phyloP scores from a whole-genome alignment of 345 rosid genomes.

The Linum tenue region DNA sequence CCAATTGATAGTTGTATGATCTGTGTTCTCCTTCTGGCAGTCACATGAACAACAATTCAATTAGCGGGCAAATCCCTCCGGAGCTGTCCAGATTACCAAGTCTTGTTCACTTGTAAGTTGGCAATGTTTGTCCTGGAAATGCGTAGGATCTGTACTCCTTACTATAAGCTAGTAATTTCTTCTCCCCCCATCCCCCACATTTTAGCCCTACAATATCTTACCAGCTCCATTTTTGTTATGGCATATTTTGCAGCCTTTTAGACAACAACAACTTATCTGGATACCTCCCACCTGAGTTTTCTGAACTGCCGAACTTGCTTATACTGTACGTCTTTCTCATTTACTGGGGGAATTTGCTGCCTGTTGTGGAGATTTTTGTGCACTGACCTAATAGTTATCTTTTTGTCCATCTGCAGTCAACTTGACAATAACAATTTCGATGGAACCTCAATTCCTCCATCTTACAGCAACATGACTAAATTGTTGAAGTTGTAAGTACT shows the following conservation, averaged over 20 bases:
- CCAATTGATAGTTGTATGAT: conserved; percentile 11
- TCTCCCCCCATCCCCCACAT: conserved; percentile 1
- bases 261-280: conserved; percentile 90
- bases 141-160: conserved; percentile 5
- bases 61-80: conserved; percentile 83
- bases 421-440: conserved; percentile 82
- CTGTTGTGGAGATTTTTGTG: not conserved
- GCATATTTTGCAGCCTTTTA: conserved; percentile 54
- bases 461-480: conserved; percentile 64
- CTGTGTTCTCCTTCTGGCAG: conserved; percentile 34
- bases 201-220: conserved; percentile 4
- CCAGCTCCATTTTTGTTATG: conserved; percentile 3
- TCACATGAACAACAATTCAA: conserved; percentile 97
- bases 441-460: conserved; percentile 60
- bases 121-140: conserved; percentile 3
- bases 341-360: conserved; percentile 10
- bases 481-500: conserved; percentile 79
- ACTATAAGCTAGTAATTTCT: conserved; percentile 2
- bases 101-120: conserved; percentile 91
- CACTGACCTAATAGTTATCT: not conserved
- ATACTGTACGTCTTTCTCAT: conserved; percentile 52
- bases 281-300: conserved; percentile 66
- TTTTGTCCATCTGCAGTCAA: conserved; percentile 54
- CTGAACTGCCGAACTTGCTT: conserved; percentile 54
- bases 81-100: conserved; percentile 68